These are phyloP conservation scores for Apiotrichum porosum DNA, from an alignment of 1,284 basidiomycete genomes.

Conservation along the genomic window DNA sequence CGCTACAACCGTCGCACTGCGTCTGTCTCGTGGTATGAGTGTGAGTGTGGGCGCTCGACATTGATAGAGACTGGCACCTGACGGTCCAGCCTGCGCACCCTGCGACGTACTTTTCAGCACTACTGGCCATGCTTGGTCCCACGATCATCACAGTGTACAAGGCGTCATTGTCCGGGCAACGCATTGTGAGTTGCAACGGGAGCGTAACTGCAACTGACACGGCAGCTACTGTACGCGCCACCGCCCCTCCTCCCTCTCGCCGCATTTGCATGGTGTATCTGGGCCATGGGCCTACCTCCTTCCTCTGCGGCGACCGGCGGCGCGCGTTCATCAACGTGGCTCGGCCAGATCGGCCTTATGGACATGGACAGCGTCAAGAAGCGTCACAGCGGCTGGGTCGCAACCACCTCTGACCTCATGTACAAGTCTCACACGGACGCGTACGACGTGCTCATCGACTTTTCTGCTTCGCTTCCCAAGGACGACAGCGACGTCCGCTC, in stretches of 20 bases:
- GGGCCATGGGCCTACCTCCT: conserved; percentile 38
- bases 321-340: conserved; percentile 19
- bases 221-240: conserved; percentile 38
- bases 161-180: conserved; percentile 34
- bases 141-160: conserved; percentile 37
- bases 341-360: conserved; percentile 44
- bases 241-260: conserved; percentile 37
- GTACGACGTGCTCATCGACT: conserved; percentile 43
- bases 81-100: conserved; percentile 26
- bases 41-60: conserved; percentile 2
- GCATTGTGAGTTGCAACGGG: conserved; percentile 29
- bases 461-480: conserved; percentile 23
- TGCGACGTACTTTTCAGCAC: conserved; percentile 32
- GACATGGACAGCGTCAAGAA: conserved; percentile 30
- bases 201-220: conserved; percentile 7
- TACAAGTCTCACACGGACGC: conserved; percentile 33
- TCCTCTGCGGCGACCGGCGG: conserved; percentile 11
- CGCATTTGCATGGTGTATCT: conserved; percentile 41
- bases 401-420: conserved; percentile 41
- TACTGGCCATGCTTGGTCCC: conserved; percentile 36
- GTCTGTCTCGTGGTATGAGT: conserved; percentile 3
- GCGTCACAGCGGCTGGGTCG: conserved; percentile 37
- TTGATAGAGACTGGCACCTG: not conserved
- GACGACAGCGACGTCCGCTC: conserved; percentile 12
- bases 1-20: conserved; percentile 7